Conservation (phyloP, 345 rosid species). For the Linum trigynum region DNA sequence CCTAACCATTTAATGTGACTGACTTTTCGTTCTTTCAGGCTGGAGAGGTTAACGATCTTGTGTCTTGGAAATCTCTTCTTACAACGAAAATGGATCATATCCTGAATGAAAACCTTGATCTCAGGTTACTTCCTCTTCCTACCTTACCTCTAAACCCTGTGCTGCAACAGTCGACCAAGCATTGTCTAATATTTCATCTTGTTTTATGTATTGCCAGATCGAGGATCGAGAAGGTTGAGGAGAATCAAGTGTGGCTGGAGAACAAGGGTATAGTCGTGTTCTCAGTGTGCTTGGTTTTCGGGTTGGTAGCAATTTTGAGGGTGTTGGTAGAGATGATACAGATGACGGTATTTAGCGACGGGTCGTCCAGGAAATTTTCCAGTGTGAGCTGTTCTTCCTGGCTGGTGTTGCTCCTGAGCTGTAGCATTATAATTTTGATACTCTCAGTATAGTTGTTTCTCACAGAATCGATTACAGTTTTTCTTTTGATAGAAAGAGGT, state of each 20-base stretch:
- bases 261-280: conserved; percentile 67
- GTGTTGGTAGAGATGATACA: conserved; percentile 33
- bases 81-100: conserved; percentile 38
- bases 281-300: conserved; percentile 47
- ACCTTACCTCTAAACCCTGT: no score
- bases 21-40: conserved; percentile 27
- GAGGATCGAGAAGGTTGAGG: conserved; percentile 41
- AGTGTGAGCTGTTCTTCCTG: conserved; percentile 37
- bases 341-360: conserved; percentile 19
- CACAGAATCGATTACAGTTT: no score
- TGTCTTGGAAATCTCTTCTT: conserved; percentile 55
- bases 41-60: conserved; percentile 56
- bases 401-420: conserved; percentile 37
- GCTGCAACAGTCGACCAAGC: no score
- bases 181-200: no score
- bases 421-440: conserved; percentile 37
- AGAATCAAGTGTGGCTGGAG: conserved; percentile 55
- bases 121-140: conserved; percentile 34
- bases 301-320: conserved; percentile 40
- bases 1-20: neutral
- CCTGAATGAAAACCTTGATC: conserved; percentile 37
- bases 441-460: conserved; percentile 25
- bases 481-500: no score
- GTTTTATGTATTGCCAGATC: conserved; percentile 24
- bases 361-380: conserved; percentile 51